These are phyloP conservation scores for Naganishia vaughanmartiniae DNA, from an alignment of 768 basidiomycete genomes.

Conservation along the genomic window DNA sequence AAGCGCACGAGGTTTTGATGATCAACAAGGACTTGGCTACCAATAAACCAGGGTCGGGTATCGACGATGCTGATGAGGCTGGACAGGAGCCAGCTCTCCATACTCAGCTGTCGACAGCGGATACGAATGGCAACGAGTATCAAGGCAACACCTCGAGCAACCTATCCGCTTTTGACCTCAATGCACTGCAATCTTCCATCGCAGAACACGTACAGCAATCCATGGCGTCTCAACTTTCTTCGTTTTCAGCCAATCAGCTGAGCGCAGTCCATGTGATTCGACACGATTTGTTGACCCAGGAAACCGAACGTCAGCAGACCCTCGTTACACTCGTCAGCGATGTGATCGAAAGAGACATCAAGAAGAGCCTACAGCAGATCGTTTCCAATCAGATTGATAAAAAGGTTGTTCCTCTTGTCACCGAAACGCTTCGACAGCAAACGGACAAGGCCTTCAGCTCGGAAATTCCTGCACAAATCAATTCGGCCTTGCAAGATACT, in stretches of 20 bases:
- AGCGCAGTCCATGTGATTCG: constrained; percentile 6
- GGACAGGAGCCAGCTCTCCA: constrained; percentile 1
- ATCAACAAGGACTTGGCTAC: constrained; percentile 10
- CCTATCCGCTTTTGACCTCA: not conserved
- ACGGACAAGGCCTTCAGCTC: constrained; percentile 21
- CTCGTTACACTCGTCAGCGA: constrained; percentile 5
- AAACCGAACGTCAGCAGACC: constrained; percentile 22
- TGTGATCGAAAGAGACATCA: constrained; percentile 16
- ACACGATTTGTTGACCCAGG: constrained; percentile 4
- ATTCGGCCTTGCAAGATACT: constrained; percentile 22
- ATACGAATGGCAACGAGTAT: not conserved
- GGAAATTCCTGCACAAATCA: constrained; percentile 14
- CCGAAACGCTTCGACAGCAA: constrained; percentile 8
- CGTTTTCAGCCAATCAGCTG: constrained; percentile 3
- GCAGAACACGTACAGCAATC: not conserved
- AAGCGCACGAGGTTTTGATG: not conserved
- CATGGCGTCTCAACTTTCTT: constrained; percentile 2
- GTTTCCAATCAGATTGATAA: constrained; percentile 8
- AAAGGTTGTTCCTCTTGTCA: constrained; percentile 10
- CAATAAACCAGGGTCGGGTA: constrained; percentile 21
- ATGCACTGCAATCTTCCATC: not conserved
- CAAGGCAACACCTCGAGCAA: not conserved
- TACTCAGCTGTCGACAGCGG: constrained; percentile 8
- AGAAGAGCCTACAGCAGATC: constrained; percentile 5
- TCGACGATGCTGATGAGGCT: constrained; percentile 11